Percentiles rank a stretch among this genome's conserved stretches.
phyloP scores from a whole-genome alignment of 495 filamentous ascomycete genomes.

The Podospora appendiculata region DNA sequence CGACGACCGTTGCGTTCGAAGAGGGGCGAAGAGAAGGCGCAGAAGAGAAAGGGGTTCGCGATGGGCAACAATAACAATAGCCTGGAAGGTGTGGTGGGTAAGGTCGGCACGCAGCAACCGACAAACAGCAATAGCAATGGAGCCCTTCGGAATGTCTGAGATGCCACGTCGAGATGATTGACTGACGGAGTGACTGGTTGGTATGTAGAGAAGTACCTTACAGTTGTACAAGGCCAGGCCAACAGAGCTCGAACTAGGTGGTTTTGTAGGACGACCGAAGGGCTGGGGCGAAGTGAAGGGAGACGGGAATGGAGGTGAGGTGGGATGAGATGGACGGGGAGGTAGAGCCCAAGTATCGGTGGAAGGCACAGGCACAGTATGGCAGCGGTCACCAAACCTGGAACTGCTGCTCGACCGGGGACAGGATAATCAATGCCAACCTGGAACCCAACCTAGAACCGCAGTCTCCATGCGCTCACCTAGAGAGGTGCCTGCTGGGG shows the following conservation, averaged over 20 bases:
- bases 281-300: neutral
- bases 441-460: too few relatives aligned
- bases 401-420: too few relatives aligned
- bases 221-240: neutral
- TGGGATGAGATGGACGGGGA: too few relatives aligned
- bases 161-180: neutral
- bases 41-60: neutral
- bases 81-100: neutral
- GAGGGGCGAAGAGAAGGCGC: neutral
- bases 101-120: neutral
- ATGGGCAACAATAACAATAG: neutral
- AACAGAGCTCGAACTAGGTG: constrained; percentile 2
- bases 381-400: too few relatives aligned
- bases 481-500: too few relatives aligned
- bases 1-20: neutral
- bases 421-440: too few relatives aligned
- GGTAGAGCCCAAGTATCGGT: too few relatives aligned
- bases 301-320: too few relatives aligned
- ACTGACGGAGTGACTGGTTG: neutral
- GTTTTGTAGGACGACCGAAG: constrained; percentile 8
- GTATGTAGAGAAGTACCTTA: neutral
- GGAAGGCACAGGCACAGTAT: too few relatives aligned
- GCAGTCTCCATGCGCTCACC: too few relatives aligned
- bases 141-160: neutral
- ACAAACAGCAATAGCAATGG: neutral